Conservation (phyloP, 108 stramenopile genomes). For the Cyclotella kingstonii region DNA sequence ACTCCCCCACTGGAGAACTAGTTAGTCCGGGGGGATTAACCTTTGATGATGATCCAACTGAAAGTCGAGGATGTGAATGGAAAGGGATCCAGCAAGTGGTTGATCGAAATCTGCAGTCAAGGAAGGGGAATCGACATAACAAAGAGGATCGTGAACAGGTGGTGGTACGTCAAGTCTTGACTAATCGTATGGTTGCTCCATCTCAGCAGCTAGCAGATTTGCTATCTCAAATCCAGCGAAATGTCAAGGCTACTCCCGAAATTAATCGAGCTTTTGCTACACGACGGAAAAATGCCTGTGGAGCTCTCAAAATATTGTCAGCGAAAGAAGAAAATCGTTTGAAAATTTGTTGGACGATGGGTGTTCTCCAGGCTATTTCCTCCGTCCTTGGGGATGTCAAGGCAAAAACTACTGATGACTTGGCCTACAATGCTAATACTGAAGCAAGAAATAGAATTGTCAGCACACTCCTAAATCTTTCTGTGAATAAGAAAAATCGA, state of each 20-base stretch:
- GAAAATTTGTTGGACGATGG: slow-evolving; percentile 75
- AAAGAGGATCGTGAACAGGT: slow-evolving; percentile 19
- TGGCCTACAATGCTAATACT: slow-evolving; percentile 49
- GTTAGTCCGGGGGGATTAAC: not conserved
- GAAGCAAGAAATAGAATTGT: slow-evolving; percentile 67
- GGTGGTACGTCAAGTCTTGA: slow-evolving; percentile 34
- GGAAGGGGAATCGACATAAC: not conserved
- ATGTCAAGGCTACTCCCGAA: slow-evolving; percentile 1
- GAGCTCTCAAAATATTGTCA: slow-evolving; percentile 73
- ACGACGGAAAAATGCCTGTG: slow-evolving; percentile 81
- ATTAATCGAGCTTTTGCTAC: slow-evolving; percentile 70
- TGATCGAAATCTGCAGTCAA: not conserved
- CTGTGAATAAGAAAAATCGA: slow-evolving; percentile 63
- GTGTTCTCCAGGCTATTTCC: slow-evolving; percentile 63
- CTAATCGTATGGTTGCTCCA: slow-evolving; percentile 16
- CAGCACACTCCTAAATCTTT: slow-evolving; percentile 54
- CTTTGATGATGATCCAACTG: slow-evolving; percentile 10
- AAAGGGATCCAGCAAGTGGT: slow-evolving; percentile 1
- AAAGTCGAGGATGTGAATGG: slow-evolving; percentile 13
- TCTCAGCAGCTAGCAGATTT: slow-evolving; percentile 10
- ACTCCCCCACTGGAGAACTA: slow-evolving; percentile 23
- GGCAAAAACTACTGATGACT: slow-evolving; percentile 31
- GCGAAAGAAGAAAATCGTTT: slow-evolving; percentile 58
- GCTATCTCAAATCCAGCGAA: slow-evolving; percentile 5
- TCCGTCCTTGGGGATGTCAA: slow-evolving; percentile 37